Evolutionary conservation across 1,284 basidiomycete species (phyloP).

Genomic region (Cystobasidium sp.): DNA sequence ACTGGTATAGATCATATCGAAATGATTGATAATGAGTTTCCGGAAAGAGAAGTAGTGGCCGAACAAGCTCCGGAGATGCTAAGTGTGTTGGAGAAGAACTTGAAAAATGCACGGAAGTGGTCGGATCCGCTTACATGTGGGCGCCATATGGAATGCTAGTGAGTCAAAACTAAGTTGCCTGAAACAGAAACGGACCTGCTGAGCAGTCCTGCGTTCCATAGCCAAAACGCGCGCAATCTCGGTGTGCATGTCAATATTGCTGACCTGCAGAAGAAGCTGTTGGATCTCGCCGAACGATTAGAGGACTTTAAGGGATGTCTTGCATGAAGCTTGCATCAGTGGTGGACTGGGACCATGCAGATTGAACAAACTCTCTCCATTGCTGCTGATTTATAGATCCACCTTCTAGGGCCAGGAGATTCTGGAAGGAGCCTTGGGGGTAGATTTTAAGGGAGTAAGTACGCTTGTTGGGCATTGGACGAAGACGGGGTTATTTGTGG

Average conservation of each 20-base stretch:
- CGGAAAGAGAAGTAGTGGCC: not conserved
- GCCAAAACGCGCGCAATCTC: not conserved
- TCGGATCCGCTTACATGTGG: not conserved
- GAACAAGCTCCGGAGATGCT: not conserved
- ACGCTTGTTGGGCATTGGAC: no score
- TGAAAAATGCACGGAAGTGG: slow-evolving; percentile 1
- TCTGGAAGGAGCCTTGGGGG: no score
- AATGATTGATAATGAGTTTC: slow-evolving; percentile 5
- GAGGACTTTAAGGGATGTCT: not conserved
- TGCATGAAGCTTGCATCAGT: no score
- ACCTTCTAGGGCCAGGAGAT: no score
- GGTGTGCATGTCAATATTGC: slow-evolving; percentile 2
- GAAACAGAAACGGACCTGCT: not conserved
- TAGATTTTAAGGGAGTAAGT: no score
- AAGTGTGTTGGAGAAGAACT: not conserved
- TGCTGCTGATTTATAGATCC: no score
- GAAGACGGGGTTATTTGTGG: no score
- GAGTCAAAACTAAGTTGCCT: not conserved
- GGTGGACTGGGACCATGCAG: no score
- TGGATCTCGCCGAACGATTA: not conserved
- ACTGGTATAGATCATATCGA: not conserved
- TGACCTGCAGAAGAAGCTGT: not conserved
- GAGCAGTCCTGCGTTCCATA: not conserved
- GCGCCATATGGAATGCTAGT: slow-evolving; percentile 14
- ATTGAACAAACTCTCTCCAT: no score